A percentile compares a stretch with the other conserved stretches of the same genome.
These are phyloP conservation scores for Cardamine occulta DNA, from an alignment of 345 rosid species.

Conservation along the genomic window DNA sequence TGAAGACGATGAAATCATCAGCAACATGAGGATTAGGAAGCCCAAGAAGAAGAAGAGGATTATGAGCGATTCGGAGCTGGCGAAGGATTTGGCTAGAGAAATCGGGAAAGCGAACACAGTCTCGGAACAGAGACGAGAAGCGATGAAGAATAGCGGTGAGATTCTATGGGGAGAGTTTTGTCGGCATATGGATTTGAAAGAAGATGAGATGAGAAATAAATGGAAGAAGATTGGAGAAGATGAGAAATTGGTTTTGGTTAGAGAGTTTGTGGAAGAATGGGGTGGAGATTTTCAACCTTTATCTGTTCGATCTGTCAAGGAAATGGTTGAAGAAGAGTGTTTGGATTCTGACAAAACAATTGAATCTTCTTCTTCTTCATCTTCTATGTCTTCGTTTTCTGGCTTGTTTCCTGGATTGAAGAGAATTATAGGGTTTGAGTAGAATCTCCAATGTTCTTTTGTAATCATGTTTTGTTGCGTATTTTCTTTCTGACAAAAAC, in stretches of 20 bases:
- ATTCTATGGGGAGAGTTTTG: conserved; percentile 72
- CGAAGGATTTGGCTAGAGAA: conserved; percentile 61
- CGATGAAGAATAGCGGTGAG: conserved; percentile 73
- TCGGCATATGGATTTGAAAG: conserved; percentile 47
- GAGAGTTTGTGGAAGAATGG: conserved; percentile 66
- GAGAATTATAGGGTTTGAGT: conserved; percentile 62
- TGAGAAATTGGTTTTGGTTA: conserved; percentile 58
- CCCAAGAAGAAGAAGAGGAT: conserved; percentile 30
- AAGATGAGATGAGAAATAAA: conserved; percentile 54
- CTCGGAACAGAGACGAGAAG: conserved; percentile 59
- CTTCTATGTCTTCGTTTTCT: conserved; percentile 32
- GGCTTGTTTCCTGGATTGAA: conserved; percentile 62
- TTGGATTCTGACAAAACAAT: conserved; percentile 43
- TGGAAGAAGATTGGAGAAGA: conserved; percentile 68
- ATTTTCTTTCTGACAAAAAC: conserved; percentile 10
- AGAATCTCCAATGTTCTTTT: conserved; percentile 13
- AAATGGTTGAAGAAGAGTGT: conserved; percentile 74
- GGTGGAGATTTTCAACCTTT: conserved; percentile 67
- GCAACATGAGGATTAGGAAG: conserved; percentile 31
- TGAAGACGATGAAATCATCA: conserved; percentile 26
- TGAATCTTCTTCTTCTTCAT: conserved; percentile 25
- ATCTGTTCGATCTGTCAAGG: conserved; percentile 65
- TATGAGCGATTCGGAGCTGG: conserved; percentile 53
- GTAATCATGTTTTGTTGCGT: not conserved
- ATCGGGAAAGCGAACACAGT: conserved; percentile 60